A percentile compares a stretch with the other conserved stretches of the same genome.
Evolutionary conservation across 2,329 filamentous ascomycete genomes (phyloP).

Genomic region (Huntiella decipiens): DNA sequence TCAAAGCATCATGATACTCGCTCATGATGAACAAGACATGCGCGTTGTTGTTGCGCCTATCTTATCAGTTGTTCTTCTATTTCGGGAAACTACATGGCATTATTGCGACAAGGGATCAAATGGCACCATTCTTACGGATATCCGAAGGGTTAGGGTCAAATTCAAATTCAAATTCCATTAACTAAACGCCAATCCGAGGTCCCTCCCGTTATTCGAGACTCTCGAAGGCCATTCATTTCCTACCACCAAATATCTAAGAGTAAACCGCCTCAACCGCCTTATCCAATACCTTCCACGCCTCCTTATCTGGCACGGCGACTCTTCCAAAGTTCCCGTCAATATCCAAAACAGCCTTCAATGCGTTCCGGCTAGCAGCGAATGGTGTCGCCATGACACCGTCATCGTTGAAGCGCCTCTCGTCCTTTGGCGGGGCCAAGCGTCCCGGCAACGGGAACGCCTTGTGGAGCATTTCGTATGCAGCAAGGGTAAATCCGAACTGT

Average conservation of each 20-base stretch:
- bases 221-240: background rate
- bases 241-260: constrained; percentile 1
- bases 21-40: too few relatives aligned
- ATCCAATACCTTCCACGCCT: constrained; percentile 35
- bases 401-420: constrained; percentile 31
- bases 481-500: constrained; percentile 94
- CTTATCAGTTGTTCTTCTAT: too few relatives aligned
- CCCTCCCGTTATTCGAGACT: constrained; percentile 1
- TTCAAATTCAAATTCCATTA: too few relatives aligned
- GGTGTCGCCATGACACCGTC: constrained; percentile 41
- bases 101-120: too few relatives aligned
- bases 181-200: background rate
- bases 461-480: constrained; percentile 84
- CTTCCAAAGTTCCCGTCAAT: constrained; percentile 84
- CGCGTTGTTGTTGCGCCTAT: too few relatives aligned
- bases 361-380: constrained; percentile 55
- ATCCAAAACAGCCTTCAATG: constrained; percentile 87
- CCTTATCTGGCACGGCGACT: constrained; percentile 37
- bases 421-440: constrained; percentile 21
- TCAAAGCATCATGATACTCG: too few relatives aligned
- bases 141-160: too few relatives aligned
- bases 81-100: too few relatives aligned
- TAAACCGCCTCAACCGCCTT: constrained; percentile 11
- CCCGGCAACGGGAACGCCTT: constrained; percentile 45
- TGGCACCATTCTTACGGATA: too few relatives aligned